Base-by-base conservation (phyloP, 306 rosid species). In the Vigna unguiculata region DNA sequence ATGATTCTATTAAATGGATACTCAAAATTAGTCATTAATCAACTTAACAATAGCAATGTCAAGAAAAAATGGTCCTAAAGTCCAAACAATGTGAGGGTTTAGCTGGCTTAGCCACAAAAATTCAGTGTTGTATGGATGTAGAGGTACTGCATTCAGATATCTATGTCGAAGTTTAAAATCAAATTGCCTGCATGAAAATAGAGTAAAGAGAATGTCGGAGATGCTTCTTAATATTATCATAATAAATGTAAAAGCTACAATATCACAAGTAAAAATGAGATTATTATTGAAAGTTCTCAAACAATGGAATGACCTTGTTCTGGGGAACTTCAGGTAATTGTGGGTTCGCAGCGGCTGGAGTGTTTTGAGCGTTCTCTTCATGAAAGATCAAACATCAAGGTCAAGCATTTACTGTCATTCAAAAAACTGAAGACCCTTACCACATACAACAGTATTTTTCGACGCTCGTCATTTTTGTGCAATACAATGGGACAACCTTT, bases 271-370 rank as follows among this genome's bases (percentile, higher is more conserved):
- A 61, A 4, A 63, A 52, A 21, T 16, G 38, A 51, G 22, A 28
- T 32, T 14, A 17, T 60, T 3, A 41, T 28, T 17, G 22, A 51
- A 43, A 41, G 53, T 51, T 78, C 28, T 65, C 78, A 57, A 30
- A 43, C 83, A 58, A 34, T 36, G 76, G 90, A 58, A 34, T 36
- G 76, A 93, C 96, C 96, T 91, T 11, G 45, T 9, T 9, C 93
- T 93, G 52, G 91, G 83, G 81, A 93, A 93, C 83, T 93, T 96
- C 83, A 93, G 75, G 85, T 90, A 90, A 81, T 81, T 89, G 91
- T 19, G 94, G 94, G 74, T 93, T 89, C 61, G 79, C 83, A 77
- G 86, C 73, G 81, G 90, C 92, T 9, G 88, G 86, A 65, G 90
- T 62, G 81, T 83, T 93, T 28, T 80, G 96, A 80, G 17, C 86